Evolutionary conservation across 208 protist species (phyloP), one percentile per base, ranked within the genome.

Genomic region (Trypanosoma theileri): DNA sequence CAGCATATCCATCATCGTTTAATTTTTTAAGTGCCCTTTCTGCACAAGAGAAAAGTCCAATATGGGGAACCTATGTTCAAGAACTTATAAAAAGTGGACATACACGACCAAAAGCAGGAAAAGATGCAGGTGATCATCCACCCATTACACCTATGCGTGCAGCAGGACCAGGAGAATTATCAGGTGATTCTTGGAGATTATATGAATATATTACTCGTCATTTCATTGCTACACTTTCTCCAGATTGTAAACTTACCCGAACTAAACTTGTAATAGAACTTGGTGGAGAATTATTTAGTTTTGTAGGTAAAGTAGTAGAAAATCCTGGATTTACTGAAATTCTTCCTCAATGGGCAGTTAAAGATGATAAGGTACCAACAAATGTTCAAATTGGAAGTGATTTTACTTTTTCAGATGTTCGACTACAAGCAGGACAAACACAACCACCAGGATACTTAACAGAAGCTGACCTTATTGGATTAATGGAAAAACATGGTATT

Each of bases 401-500:
- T 21, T 88, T 97, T 59, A 71, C 76, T 26, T 68, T 98, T n/a
- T 86, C 77, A 1, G 86, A 91, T 65, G 72, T 98, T 24, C 80
- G 85, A 10, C 69, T 95, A 16, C 80, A 86, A 57, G 75, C 93
- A 16, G 88, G 93, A 0, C 81, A 88, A 52, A 99, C 98, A 17
- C 76, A 88, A 61, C 73, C 98, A 22, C 98, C 98, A 17, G 72
- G 77, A n/a, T 92, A 99, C 45, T 73, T 99, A 10, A 97, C 94
- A 1, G 99, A 99, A 80, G 60, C 97, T 0, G 97, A 99, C 24
- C 78, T 99, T 12, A 99, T 99, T 42, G 76, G 80, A 0, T 58
- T 96, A 11, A 99, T 99, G 98, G 98, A 99, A 59, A 91, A 91
- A 63, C 84, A 99, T 69, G 92, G 95, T 40, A 99, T 99, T 60